phyloP scores from a whole-genome alignment of 2,329 filamentous ascomycete genomes.

The Calonectria pseudoturangicola region DNA sequence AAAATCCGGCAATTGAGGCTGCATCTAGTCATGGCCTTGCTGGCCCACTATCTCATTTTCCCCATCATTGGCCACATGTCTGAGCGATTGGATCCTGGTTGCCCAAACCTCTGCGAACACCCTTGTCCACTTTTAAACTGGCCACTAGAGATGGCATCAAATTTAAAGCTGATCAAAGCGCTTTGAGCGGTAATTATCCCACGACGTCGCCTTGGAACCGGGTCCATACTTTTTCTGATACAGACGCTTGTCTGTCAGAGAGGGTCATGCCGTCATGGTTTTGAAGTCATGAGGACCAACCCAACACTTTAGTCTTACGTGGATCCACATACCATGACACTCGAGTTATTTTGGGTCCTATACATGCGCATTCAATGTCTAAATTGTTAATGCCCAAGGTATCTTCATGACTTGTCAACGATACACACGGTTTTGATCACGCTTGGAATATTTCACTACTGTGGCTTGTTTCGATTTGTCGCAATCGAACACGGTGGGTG shows the following conservation, averaged over 20 bases:
- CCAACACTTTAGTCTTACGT: neutral
- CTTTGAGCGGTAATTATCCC: constrained; percentile 24
- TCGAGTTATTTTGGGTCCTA: neutral
- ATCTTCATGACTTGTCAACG: neutral
- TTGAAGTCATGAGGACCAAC: constrained; percentile 21
- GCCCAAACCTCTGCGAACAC: constrained; percentile 6
- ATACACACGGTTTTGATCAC: neutral
- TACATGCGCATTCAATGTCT: neutral
- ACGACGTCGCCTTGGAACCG: constrained; percentile 5
- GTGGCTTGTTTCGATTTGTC: constrained; percentile 6
- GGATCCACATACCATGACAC: neutral
- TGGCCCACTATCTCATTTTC: constrained; percentile 3
- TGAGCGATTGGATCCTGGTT: constrained; percentile 36
- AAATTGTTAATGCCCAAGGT: constrained; percentile 22
- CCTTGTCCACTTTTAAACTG: constrained; percentile 16
- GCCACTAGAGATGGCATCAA: constrained; percentile 10
- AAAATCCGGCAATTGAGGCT: constrained; percentile 23
- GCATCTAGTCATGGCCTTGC: constrained; percentile 2
- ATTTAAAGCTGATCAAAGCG: constrained; percentile 15
- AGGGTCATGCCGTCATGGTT: constrained; percentile 16
- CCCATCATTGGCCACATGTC: constrained; percentile 41
- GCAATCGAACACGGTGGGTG: neutral
- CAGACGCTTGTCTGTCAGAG: neutral
- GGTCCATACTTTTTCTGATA: constrained; percentile 17
- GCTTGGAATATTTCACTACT: neutral